Percentiles rank a stretch among this genome's conserved stretches.
Evolutionary conservation across 106 monocot species (phyloP).

Genomic region (Allium cepa): DNA sequence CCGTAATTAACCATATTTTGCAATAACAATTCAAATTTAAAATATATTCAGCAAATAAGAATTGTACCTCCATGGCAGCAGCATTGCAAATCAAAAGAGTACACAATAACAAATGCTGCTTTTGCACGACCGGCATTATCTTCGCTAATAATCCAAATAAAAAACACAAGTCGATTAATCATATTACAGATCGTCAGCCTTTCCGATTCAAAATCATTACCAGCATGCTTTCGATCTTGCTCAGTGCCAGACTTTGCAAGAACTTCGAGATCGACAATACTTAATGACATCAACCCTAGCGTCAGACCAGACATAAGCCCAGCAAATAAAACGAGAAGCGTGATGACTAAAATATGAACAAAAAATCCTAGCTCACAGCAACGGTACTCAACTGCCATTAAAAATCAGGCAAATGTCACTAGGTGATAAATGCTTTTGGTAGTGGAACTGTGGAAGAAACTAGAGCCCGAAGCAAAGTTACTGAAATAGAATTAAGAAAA

Average conservation of each 20-base stretch:
- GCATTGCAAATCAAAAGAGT: constrained; percentile 97
- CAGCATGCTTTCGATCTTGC: constrained; percentile 49
- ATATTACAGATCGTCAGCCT: too few relatives aligned
- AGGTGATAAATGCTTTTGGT: too few relatives aligned
- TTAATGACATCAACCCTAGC: constrained; percentile 61
- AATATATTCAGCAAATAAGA: background rate
- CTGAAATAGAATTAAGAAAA: too few relatives aligned
- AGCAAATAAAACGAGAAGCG: constrained; percentile 52
- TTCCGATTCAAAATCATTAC: constrained; percentile 9
- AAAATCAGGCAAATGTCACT: background rate
- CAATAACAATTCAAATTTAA: too few relatives aligned
- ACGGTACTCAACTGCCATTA: constrained; percentile 59
- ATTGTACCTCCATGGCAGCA: constrained; percentile 85
- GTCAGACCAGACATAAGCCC: constrained; percentile 76
- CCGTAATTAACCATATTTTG: too few relatives aligned
- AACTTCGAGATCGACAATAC: constrained; percentile 78
- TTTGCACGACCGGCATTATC: constrained; percentile 83
- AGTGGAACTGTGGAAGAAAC: too few relatives aligned
- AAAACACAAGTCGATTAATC: background rate
- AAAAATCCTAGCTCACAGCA: constrained; percentile 50
- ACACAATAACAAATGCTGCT: constrained; percentile 80
- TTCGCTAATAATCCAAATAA: constrained; percentile 35
- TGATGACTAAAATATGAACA: constrained; percentile 25
- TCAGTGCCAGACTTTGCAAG: constrained; percentile 59
- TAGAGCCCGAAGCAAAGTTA: too few relatives aligned